phyloP scores from a whole-genome alignment of 139 green algal genomes.

The Coelastrella sp. region DNA sequence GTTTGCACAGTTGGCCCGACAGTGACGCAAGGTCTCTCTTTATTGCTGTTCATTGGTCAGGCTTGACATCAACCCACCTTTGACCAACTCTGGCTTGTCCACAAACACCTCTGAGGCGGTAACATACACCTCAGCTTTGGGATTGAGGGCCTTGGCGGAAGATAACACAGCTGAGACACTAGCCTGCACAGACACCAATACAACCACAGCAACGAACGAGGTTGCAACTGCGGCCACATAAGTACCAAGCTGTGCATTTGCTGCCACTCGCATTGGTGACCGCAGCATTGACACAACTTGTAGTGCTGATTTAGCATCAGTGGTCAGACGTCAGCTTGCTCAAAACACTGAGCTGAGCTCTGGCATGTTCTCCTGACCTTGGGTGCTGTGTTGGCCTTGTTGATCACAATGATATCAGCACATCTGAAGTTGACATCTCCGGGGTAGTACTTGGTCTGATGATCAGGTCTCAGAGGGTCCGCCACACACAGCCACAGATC shows the following conservation, averaged over 20 bases:
- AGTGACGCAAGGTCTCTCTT: no score
- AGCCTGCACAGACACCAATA: neutral
- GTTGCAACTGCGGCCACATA: no score
- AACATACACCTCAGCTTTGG: conserved; percentile 44
- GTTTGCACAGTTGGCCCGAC: no score
- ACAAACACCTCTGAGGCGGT: conserved; percentile 53
- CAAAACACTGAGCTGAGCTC: no score
- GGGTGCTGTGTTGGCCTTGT: conserved; percentile 69
- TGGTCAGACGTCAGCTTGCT: no score
- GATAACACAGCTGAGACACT: conserved; percentile 48
- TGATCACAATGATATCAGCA: conserved; percentile 58
- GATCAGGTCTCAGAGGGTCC: conserved; percentile 54
- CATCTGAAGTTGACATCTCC: conserved; percentile 64
- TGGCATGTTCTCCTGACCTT: conserved; percentile 18
- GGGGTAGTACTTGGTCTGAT: conserved; percentile 55
- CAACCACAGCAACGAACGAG: neutral
- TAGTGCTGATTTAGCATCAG: no score
- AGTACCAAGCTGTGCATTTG: no score
- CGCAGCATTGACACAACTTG: no score
- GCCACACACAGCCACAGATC: conserved; percentile 46
- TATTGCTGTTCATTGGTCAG: neutral
- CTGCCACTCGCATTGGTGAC: no score
- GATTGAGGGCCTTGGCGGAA: conserved; percentile 46
- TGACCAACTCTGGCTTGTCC: conserved; percentile 51
- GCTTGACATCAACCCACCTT: conserved; percentile 17